A percentile compares a stretch with the other conserved stretches of the same genome.
phyloP scores from a whole-genome alignment of 202 grass and related monocot genomes.

The Musa balbisiana region DNA sequence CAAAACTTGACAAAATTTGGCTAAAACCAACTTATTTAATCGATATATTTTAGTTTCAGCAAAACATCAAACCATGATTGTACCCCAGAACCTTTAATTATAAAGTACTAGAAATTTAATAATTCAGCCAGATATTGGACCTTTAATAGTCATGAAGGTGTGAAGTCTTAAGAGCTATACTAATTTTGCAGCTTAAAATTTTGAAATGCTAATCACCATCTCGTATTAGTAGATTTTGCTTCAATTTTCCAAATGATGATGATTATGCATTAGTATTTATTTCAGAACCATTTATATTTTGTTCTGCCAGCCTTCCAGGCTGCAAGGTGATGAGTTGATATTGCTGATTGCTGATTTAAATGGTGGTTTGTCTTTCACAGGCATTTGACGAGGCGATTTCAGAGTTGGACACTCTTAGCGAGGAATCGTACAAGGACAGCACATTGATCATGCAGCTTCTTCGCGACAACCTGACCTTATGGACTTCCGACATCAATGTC shows the following conservation, averaged over 20 bases:
- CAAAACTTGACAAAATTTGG: no score
- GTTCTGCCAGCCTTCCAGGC: not conserved
- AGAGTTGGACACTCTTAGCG: conserved; percentile 65
- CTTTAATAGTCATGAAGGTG: no score
- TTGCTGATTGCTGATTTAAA: not conserved
- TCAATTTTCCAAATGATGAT: not conserved
- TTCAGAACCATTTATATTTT: not conserved
- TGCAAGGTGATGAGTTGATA: no score
- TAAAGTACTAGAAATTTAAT: no score
- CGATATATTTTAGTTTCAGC: no score
- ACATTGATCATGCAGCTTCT: conserved; percentile 95
- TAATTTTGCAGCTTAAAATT: no score
- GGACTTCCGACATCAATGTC: conserved; percentile 83
- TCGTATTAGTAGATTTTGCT: not conserved
- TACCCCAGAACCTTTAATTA: no score
- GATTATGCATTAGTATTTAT: not conserved
- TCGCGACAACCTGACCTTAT: conserved; percentile 86
- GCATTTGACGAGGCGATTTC: conserved; percentile 94
- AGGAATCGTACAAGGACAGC: conserved; percentile 96
- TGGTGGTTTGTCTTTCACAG: conserved; percentile 18
- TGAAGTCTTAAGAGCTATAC: no score
- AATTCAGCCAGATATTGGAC: no score
- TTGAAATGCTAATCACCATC: no score
- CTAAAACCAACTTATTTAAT: no score
- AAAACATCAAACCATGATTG: no score